These are phyloP conservation scores for Citrus cavaleriei DNA, from an alignment of 345 rosid genomes.

Conservation along the genomic window DNA sequence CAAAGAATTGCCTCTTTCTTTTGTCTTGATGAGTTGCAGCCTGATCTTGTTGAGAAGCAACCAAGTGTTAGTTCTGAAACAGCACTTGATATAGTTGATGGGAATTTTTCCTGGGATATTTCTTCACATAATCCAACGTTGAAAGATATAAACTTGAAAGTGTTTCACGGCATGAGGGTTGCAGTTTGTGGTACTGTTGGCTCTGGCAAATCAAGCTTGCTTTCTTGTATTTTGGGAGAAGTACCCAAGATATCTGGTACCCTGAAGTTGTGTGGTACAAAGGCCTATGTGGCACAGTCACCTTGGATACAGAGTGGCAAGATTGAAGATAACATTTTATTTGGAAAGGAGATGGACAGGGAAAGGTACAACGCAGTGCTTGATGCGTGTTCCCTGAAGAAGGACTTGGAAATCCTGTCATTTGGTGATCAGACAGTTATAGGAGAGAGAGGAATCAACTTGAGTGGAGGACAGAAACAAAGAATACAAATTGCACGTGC, in stretches of 20 bases:
- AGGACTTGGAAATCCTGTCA: conserved; percentile 73
- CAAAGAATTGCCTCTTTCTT: conserved; percentile 64
- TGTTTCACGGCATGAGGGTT: conserved; percentile 54
- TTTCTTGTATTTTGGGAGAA: conserved; percentile 71
- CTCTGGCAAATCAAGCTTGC: conserved; percentile 76
- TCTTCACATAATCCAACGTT: conserved; percentile 40
- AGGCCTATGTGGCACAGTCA: conserved; percentile 77
- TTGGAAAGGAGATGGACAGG: conserved; percentile 66
- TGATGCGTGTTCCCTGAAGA: conserved; percentile 67
- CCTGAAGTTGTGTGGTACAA: conserved; percentile 57
- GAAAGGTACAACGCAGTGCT: conserved; percentile 55
- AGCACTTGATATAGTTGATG: conserved; percentile 43
- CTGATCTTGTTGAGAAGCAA: conserved; percentile 42
- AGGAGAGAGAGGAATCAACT: conserved; percentile 85
- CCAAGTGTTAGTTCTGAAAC: conserved; percentile 41
- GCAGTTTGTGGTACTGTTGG: conserved; percentile 84
- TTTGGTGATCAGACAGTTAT: conserved; percentile 80
- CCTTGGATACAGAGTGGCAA: conserved; percentile 92
- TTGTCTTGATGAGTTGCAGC: conserved; percentile 47
- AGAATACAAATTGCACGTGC: conserved; percentile 85
- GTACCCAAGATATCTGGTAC: conserved; percentile 63
- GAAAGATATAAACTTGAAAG: conserved; percentile 49
- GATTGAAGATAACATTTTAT: conserved; percentile 79
- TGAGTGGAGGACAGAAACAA: conserved; percentile 92
- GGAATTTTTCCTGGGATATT: conserved; percentile 60